Base-by-base conservation (phyloP, 1,284 basidiomycete genomes). In the Rhodotorula sp. region DNA sequence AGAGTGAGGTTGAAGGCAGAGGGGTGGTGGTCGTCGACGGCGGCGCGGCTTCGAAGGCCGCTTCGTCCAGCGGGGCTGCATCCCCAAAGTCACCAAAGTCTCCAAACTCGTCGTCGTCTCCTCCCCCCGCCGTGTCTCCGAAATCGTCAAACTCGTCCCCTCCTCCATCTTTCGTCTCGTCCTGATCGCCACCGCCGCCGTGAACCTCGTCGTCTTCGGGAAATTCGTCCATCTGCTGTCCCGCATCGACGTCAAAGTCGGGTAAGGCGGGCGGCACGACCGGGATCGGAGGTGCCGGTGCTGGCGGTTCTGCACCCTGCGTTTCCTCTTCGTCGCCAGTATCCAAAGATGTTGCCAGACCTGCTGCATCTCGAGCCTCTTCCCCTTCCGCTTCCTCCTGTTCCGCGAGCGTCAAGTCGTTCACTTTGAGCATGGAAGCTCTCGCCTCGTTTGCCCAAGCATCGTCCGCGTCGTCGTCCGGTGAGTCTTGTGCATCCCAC, bases 61-160 rank as follows among this genome's bases (percentile, higher is more conserved):
- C 83, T 77, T 87, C 83, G 15, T 77, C 75, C 26, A 78, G 70
- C 6, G 68, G 66, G 22, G 66, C 77, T 14, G 79, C 80, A 73
- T 80, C 80, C 55, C 78, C 79, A 62, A 81, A 83, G 59, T 91
- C 91, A 66, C 86, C 90, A 80, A 90, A 90, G 71, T 88, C 88
- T 71, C 89, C 88, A 72, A 87, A 85, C 70, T 86, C 79, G 61
- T 88, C 90, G 80, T 89, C 89, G 77, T 90, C 89, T 57, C 87
- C 87, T 14, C 82, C 84, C 14, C 77, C 82, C 3, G 42, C 53
- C 17, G 81, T 82, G n/a, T 18, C 55, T 12, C 59, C 64, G 18
- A 55, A 57, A 24, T 53, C 62, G n/a, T 51, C 66, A 33, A 69
- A 66, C 7, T 68, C 65, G 65, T 64, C 71, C n/a, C 64, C 55